Evolutionary conservation across 2,329 filamentous ascomycete species (phyloP).

Genomic region (Trichoderma lentiforme): DNA sequence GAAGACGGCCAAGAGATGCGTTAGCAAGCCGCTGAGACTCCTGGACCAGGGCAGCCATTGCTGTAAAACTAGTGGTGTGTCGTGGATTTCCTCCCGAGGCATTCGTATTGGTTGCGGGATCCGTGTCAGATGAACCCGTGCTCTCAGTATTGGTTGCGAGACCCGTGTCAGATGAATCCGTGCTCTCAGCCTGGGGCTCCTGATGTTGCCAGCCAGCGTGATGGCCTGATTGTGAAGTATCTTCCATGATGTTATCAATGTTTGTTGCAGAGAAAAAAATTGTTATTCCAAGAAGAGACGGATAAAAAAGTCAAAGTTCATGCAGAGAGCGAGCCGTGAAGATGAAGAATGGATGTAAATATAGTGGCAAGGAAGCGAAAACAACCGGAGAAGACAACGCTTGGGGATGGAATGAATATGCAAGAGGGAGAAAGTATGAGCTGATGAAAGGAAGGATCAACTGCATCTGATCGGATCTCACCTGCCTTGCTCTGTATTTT

Average conservation of each 20-base stretch:
- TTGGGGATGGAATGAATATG: not conserved
- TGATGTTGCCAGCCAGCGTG: not conserved
- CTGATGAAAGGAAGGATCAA: not conserved
- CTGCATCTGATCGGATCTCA: not conserved
- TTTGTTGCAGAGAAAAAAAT: not conserved
- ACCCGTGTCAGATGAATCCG: not conserved
- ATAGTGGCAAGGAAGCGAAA: not conserved
- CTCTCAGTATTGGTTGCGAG: not conserved
- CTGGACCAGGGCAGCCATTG: too few relatives aligned
- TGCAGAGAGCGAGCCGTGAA: not conserved
- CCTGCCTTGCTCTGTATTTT: not conserved
- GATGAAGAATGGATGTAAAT: not conserved
- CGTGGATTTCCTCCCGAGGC: not conserved
- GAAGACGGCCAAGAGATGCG: too few relatives aligned
- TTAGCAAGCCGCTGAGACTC: too few relatives aligned
- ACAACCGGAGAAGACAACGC: not conserved
- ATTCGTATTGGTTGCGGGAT: not conserved
- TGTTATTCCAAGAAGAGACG: not conserved
- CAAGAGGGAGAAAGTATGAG: not conserved
- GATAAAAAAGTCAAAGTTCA: not conserved
- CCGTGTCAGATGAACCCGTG: not conserved
- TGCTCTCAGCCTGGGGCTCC: too few relatives aligned
- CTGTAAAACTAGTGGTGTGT: too few relatives aligned
- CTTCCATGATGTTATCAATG: not conserved
- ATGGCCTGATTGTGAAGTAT: not conserved